Evolutionary conservation across 139 green algal genomes (phyloP), one percentile per base, ranked within the genome.

Genomic region (Diplosphaera chodatii): DNA sequence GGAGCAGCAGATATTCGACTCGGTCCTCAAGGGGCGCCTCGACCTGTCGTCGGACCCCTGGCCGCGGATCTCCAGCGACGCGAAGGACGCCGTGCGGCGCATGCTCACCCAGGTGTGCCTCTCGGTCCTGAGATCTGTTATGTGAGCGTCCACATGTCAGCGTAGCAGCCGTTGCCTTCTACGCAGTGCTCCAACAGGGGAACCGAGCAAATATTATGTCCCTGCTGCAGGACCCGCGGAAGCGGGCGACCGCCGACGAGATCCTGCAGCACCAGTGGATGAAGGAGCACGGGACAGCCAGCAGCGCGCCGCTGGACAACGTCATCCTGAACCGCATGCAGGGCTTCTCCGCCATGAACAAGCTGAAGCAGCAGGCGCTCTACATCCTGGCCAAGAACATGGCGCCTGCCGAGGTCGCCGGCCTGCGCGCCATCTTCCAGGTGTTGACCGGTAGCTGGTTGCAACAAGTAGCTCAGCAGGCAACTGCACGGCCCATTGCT

Each of bases 301-400:
- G 82, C 3, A 87, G 94, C 67, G 83, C 82, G 67, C 83, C 87
- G 30, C 73, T 94, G 33, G 88, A 95, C 74, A 85, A 90, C 56
- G 88, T 79, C 21, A 91, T 99, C 62, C 66, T 97, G 23, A 84
- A 77, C 28, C 87, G 93, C 67, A 87, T 99, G 70, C 87, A 89
- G 55, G 84, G 89, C 32, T 99, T 99, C 85, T 85, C 88, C 25
- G 81, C 63, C 67, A 94, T 97, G 86, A 97, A 98, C 87, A 92
- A 93, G 72, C 84, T 99, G 40, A 97, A 98, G 85, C 96, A 97
- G 77, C 83, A 96, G 82, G 96, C 95, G 0, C 81, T 99, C 70
- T 90, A 94, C 79, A 76, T 96, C 59, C 95, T 98, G 33, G 93
- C 93, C 1, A 72, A 77, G 2, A 86, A 81, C 70, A 84, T 98